Percentiles rank a stretch among this genome's conserved stretches.
Evolutionary conservation across 805 yeast genomes (phyloP).

Genomic region (Candida ficus): DNA sequence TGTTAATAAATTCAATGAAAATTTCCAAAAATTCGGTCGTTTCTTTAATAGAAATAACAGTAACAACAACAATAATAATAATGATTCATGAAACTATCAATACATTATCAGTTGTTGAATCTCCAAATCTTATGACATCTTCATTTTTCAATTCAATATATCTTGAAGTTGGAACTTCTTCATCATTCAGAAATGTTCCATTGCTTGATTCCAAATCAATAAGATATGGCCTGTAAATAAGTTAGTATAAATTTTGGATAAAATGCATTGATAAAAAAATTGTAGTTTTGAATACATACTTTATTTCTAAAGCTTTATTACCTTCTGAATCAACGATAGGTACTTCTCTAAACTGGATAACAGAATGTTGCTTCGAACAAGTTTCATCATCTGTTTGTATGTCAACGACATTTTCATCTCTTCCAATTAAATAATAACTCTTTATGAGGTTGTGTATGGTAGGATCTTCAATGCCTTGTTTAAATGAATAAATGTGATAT

Average conservation of each 20-base stretch:
- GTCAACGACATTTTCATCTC: slow-evolving; percentile 32
- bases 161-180: slow-evolving; percentile 33
- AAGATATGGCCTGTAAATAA: slow-evolving; percentile 31
- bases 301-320: background rate
- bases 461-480: slow-evolving; percentile 22
- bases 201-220: slow-evolving; percentile 44
- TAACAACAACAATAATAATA: background rate
- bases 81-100: slow-evolving; percentile 11
- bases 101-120: slow-evolving; percentile 27
- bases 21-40: slow-evolving; percentile 50
- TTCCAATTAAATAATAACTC: slow-evolving; percentile 32
- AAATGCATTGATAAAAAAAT: background rate
- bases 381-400: slow-evolving; percentile 30
- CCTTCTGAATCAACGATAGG: slow-evolving; percentile 2
- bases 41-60: slow-evolving; percentile 39
- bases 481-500: slow-evolving; percentile 28
- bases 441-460: slow-evolving; percentile 23
- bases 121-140: slow-evolving; percentile 39
- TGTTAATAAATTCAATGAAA: slow-evolving; percentile 61
- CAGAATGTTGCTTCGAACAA: slow-evolving; percentile 46
- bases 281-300: slow-evolving; percentile 10
- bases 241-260: slow-evolving; percentile 5
- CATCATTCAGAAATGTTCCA: slow-evolving; percentile 40
- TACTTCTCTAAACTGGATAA: slow-evolving; percentile 36
- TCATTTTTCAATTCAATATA: slow-evolving; percentile 37